Conservation (phyloP, 306 rosid genomes). For the Dalbergia cultrata region DNA sequence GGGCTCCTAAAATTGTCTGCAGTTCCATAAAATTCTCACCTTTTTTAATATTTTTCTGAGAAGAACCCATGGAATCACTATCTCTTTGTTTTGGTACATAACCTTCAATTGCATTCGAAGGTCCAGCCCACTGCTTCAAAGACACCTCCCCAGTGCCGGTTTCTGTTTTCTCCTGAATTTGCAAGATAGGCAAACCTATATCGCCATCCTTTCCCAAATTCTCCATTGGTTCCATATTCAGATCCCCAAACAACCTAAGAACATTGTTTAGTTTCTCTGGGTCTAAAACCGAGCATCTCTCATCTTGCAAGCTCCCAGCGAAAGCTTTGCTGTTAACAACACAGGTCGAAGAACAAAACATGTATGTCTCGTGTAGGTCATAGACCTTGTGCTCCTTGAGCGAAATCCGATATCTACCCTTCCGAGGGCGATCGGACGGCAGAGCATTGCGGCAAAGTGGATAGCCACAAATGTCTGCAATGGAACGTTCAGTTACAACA, state of each 20-base stretch:
- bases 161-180: conserved; percentile 73
- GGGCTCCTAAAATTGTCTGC: conserved; percentile 10
- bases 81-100: conserved; percentile 76
- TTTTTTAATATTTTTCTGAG: conserved; percentile 57
- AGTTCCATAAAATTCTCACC: conserved; percentile 56
- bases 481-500: conserved; percentile 84
- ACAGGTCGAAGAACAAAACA: conserved; percentile 83
- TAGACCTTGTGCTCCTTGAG: conserved; percentile 85
- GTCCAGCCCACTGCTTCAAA: conserved; percentile 80
- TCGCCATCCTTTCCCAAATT: conserved; percentile 57
- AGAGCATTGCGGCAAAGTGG: conserved; percentile 59
- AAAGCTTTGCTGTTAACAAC: conserved; percentile 73
- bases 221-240: conserved; percentile 52
- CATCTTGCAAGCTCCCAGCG: conserved; percentile 66
- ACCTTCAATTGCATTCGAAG: conserved; percentile 96
- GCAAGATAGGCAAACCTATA: conserved; percentile 66
- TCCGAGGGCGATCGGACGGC: conserved; percentile 65
- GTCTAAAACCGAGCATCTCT: conserved; percentile 68
- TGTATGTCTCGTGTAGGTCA: conserved; percentile 77
- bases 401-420: conserved; percentile 81
- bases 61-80: conserved; percentile 42
- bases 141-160: conserved; percentile 57
- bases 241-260: conserved; percentile 60
- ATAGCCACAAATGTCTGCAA: conserved; percentile 72
- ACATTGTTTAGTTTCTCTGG: conserved; percentile 59